A percentile compares a stretch with the other conserved stretches of the same genome.
phyloP scores from a whole-genome alignment of 2,329 filamentous ascomycete species.

The Diaporthe aspalathi region DNA sequence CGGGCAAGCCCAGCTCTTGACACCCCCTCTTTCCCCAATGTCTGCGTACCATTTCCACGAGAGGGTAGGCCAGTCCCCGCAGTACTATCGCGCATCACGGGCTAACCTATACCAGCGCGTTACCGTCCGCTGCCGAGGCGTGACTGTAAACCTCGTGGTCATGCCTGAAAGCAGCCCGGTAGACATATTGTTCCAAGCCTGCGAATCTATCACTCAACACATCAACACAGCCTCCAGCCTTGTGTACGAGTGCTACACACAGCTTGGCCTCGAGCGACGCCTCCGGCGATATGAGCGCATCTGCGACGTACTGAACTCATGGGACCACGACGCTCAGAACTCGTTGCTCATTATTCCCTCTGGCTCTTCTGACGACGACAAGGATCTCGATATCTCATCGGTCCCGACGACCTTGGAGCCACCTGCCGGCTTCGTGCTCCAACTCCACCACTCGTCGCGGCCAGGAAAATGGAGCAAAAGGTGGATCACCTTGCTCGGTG shows the following conservation, averaged over 20 bases:
- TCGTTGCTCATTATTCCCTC: slow-evolving; percentile 74
- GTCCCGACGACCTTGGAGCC: slow-evolving; percentile 69
- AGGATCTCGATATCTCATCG: slow-evolving; percentile 72
- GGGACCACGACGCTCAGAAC: slow-evolving; percentile 86
- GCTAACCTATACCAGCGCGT: slow-evolving; percentile 66
- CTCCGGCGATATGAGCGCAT: slow-evolving; percentile 88
- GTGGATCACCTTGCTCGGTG: slow-evolving; percentile 76
- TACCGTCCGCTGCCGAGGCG: slow-evolving; percentile 77
- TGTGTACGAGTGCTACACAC: slow-evolving; percentile 80
- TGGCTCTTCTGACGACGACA: slow-evolving; percentile 64
- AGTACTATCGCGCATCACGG: slow-evolving; percentile 29
- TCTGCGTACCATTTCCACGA: slow-evolving; percentile 85
- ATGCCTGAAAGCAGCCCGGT: slow-evolving; percentile 78
- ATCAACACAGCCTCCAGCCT: slow-evolving; percentile 75
- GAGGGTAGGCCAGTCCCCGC: slow-evolving; percentile 66
- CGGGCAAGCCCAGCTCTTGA: slow-evolving; percentile 24
- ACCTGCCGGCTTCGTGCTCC: slow-evolving; percentile 74
- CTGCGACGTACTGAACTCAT: slow-evolving; percentile 90
- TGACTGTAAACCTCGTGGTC: slow-evolving; percentile 77
- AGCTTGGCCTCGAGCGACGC: slow-evolving; percentile 82
- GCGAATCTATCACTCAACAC: slow-evolving; percentile 69
- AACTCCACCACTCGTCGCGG: slow-evolving; percentile 83
- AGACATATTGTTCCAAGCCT: slow-evolving; percentile 77
- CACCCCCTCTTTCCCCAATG: slow-evolving; percentile 63
- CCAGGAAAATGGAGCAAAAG: slow-evolving; percentile 91